phyloP scores from a whole-genome alignment of 1,139 yeast genomes.

The Protomyces gravidus region DNA sequence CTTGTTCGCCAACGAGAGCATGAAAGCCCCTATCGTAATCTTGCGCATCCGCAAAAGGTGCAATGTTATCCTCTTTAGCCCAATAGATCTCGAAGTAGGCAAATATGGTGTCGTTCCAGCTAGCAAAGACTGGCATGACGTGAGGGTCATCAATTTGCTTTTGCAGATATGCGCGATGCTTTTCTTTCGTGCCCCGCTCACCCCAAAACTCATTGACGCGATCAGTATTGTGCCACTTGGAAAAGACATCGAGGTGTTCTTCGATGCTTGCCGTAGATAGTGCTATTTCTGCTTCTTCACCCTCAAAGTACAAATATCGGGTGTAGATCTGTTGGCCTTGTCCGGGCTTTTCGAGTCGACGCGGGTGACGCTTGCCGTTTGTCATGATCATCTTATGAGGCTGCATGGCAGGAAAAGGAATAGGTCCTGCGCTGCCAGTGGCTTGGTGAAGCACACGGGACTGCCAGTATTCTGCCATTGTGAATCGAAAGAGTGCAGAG shows the following conservation, averaged over 20 bases:
- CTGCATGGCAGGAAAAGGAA: too few species aligned
- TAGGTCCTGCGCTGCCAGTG: background rate
- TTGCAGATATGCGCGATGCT: slow-evolving; percentile 33
- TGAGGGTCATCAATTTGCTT: slow-evolving; percentile 33
- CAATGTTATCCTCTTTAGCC: slow-evolving; percentile 35
- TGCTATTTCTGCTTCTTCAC: background rate
- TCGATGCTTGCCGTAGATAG: background rate
- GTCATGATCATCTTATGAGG: background rate
- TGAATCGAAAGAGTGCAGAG: background rate
- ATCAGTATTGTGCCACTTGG: slow-evolving; percentile 36
- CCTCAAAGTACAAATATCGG: background rate
- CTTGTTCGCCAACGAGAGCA: slow-evolving; percentile 35
- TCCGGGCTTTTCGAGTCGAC: background rate
- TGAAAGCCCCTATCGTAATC: slow-evolving; percentile 37
- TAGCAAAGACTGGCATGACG: slow-evolving; percentile 33
- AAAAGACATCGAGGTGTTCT: background rate
- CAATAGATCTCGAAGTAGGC: slow-evolving; percentile 35
- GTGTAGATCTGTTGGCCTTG: background rate
- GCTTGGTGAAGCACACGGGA: background rate
- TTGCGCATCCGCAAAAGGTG: slow-evolving; percentile 31
- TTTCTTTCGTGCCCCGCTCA: slow-evolving; percentile 31
- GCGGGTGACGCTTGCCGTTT: background rate
- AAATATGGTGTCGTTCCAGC: slow-evolving; percentile 32
- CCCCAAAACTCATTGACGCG: slow-evolving; percentile 36
- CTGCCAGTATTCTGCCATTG: background rate